These are phyloP conservation scores for Phytophthora hibernalis DNA, from an alignment of 352 stramenopile species.

Conservation along the genomic window DNA sequence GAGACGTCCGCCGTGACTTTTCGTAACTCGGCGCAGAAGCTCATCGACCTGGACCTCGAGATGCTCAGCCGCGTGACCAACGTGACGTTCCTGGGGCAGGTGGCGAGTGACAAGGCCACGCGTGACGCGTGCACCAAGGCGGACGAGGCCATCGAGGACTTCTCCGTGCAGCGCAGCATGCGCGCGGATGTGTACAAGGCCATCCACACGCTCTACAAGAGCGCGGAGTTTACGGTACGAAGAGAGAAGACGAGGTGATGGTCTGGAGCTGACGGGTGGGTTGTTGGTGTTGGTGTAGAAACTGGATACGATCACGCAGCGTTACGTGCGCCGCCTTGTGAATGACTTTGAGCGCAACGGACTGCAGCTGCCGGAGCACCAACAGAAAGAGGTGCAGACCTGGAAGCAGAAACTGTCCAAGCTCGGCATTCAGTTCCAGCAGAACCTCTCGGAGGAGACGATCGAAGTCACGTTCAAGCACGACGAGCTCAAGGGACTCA, in stretches of 20 bases:
- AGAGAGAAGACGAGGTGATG: neutral
- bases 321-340: slow-evolving; percentile 80
- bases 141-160: slow-evolving; percentile 81
- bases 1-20: slow-evolving; percentile 55
- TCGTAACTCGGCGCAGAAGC: slow-evolving; percentile 74
- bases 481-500: slow-evolving; percentile 83
- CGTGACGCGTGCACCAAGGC: slow-evolving; percentile 85
- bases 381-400: slow-evolving; percentile 76
- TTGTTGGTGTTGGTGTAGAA: slow-evolving; percentile 35
- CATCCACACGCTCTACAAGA: slow-evolving; percentile 62
- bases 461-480: slow-evolving; percentile 81
- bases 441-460: slow-evolving; percentile 89
- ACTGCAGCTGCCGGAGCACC: slow-evolving; percentile 70
- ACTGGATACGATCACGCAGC: slow-evolving; percentile 64
- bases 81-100: slow-evolving; percentile 88
- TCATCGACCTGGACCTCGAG: slow-evolving; percentile 86
- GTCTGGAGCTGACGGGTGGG: neutral
- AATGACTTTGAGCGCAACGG: slow-evolving; percentile 90
- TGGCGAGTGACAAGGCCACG: slow-evolving; percentile 66
- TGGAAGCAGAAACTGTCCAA: slow-evolving; percentile 90
- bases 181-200: slow-evolving; percentile 86
- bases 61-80: slow-evolving; percentile 85
- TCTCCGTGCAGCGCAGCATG: slow-evolving; percentile 83
- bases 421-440: slow-evolving; percentile 82
- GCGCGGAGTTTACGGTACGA: slow-evolving; percentile 51